A percentile compares a stretch with the other conserved stretches of the same genome.
Conservation (phyloP, 23 red algal species). For the Cyanidioschyzon merolae region DNA sequence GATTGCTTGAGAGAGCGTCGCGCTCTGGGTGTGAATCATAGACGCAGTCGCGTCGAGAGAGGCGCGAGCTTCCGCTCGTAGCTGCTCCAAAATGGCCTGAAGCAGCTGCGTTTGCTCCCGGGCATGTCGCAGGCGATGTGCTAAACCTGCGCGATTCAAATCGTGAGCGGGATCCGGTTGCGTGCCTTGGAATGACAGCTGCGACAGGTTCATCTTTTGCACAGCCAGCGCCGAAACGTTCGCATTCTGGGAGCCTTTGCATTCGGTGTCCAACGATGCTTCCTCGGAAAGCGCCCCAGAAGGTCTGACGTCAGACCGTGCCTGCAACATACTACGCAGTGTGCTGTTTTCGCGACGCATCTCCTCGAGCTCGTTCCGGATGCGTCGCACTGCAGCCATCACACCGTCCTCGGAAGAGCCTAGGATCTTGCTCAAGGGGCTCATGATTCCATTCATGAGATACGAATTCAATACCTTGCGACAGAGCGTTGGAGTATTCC, state of each 20-base stretch:
- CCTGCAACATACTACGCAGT: constrained; percentile 15
- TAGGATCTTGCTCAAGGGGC: constrained; percentile 12
- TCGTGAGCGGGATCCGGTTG: not conserved
- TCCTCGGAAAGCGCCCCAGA: not conserved
- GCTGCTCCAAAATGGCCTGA: constrained; percentile 23
- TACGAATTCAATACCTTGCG: constrained; percentile 15
- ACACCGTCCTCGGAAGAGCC: constrained; percentile 14
- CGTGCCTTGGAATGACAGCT: not conserved
- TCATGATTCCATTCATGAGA: constrained; percentile 4
- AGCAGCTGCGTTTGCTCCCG: constrained; percentile 16
- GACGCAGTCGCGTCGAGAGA: not conserved
- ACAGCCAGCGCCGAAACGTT: not conserved
- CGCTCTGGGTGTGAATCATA: not conserved
- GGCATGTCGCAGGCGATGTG: constrained; percentile 18
- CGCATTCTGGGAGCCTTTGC: not conserved
- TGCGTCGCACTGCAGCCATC: constrained; percentile 5
- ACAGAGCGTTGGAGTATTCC: constrained; percentile 9
- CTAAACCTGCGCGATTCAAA: not conserved
- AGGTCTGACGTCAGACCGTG: not conserved
- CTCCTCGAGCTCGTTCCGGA: constrained; percentile 14
- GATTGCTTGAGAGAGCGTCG: not conserved
- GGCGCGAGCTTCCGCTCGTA: constrained; percentile 20
- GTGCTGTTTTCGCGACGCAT: constrained; percentile 23
- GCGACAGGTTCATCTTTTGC: not conserved
- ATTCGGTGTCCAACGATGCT: not conserved